phyloP scores from a whole-genome alignment of 495 filamentous ascomycete genomes.

The Podospora didyma region DNA sequence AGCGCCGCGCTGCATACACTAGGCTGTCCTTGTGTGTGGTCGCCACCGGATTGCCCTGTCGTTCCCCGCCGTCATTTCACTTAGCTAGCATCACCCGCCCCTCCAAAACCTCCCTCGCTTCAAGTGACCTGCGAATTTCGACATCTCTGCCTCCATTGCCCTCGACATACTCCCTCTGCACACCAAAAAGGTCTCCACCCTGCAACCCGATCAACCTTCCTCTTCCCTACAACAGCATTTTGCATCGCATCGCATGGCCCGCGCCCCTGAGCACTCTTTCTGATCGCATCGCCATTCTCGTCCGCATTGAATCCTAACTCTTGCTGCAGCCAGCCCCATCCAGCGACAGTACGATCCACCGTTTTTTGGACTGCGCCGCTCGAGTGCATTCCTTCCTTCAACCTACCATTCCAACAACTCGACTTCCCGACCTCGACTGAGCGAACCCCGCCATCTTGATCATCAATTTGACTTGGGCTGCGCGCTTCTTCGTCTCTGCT shows the following conservation, averaged over 20 bases:
- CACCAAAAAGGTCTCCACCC: not conserved
- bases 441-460: not conserved
- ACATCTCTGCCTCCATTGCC: slow-evolving; percentile 6
- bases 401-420: slow-evolving; percentile 18
- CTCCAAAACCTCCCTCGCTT: slow-evolving; percentile 31
- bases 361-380: slow-evolving; percentile 20
- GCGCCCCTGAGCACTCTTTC: slow-evolving; percentile 5
- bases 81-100: slow-evolving; percentile 32
- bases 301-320: slow-evolving; percentile 8
- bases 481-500: slow-evolving; percentile 2
- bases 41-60: slow-evolving; percentile 33
- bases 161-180: slow-evolving; percentile 9
- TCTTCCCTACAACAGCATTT: not conserved
- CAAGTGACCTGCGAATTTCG: slow-evolving; percentile 21
- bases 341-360: slow-evolving; percentile 14
- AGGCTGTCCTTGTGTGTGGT: slow-evolving; percentile 29
- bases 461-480: not conserved
- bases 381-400: slow-evolving; percentile 23
- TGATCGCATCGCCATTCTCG: slow-evolving; percentile 11
- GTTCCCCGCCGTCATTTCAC: slow-evolving; percentile 37
- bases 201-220: not conserved
- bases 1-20: slow-evolving; percentile 22
- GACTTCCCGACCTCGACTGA: slow-evolving; percentile 8
- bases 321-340: slow-evolving; percentile 24
- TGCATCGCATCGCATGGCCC: not conserved